These are phyloP conservation scores for Magnolia officinalis DNA, from an alignment of 164 flowering plant species.

Conservation along the genomic window DNA sequence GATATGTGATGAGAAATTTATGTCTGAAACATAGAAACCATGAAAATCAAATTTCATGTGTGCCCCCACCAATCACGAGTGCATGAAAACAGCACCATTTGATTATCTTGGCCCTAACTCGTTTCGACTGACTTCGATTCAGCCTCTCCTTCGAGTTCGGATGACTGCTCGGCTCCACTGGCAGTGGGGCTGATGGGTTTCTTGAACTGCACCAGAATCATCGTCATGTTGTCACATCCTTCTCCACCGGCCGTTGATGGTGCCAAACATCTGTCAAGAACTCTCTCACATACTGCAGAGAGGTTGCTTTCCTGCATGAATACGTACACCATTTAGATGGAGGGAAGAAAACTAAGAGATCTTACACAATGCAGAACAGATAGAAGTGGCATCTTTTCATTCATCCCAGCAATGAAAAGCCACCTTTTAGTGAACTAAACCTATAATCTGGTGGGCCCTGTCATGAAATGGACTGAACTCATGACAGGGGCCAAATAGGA, in stretches of 20 bases:
- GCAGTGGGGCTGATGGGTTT: slow-evolving; percentile 36
- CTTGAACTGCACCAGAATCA: slow-evolving; percentile 93
- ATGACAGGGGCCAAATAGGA: background rate
- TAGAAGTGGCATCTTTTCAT: background rate
- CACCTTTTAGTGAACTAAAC: background rate
- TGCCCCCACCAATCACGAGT: background rate
- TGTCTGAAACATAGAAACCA: slow-evolving; percentile 1
- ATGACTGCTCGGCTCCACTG: slow-evolving; percentile 32
- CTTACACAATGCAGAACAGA: too few relatives aligned
- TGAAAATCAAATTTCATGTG: background rate
- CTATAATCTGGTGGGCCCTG: background rate
- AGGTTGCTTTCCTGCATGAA: slow-evolving; percentile 79
- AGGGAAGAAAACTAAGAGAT: background rate
- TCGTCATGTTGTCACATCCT: slow-evolving; percentile 99
- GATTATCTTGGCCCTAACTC: background rate
- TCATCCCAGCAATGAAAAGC: background rate
- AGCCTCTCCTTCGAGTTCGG: slow-evolving; percentile 24
- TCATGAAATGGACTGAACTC: background rate
- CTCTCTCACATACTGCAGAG: slow-evolving; percentile 81
- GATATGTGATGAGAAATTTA: slow-evolving; percentile 8
- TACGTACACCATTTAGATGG: slow-evolving; percentile 2
- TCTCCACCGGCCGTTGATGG: slow-evolving; percentile 88
- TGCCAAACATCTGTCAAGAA: slow-evolving; percentile 85
- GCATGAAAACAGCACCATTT: background rate
- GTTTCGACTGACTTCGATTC: background rate